Evolutionary conservation across 2,329 filamentous ascomycete genomes (phyloP), one percentile per base, ranked within the genome.

Genomic region (Nectriaceae sp.): DNA sequence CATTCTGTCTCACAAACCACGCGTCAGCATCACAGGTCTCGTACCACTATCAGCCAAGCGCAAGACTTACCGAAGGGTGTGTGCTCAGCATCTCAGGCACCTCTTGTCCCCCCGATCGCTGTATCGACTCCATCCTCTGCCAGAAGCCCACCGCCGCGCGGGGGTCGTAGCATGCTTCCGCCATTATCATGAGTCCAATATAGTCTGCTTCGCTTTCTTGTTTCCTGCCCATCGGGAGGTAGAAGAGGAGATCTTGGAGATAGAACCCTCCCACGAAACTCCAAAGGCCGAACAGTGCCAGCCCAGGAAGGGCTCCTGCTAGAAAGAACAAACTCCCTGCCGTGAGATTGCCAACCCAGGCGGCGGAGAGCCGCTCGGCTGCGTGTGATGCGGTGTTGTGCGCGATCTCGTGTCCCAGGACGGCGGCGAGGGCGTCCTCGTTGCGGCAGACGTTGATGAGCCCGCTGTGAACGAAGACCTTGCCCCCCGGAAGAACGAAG

Each of bases 161-260:
- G 1, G 89, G 89, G 52, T 90, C 77, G 64, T 88, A 92, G 70
- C 89, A 92, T 21, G 85, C 86, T 70, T 89, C 82, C 0, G 88
- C 83, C 87, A 92, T 92, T 78, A 92, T 88, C 78, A 92, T 83
- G 26, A 92, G 68, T 0, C 89, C 89, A 40, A 92, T 90, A 60
- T 88, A 89, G 62, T 93, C 89, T 0, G 89, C 89, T 71, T 93
- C 88, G 41, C 77, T 82, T 74, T 88, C 89, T 70, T 91, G 88
- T 62, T 78, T 79, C 41, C 89, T 75, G 40, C 81, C 83, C 65
- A 88, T 88, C 1, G 88, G 89, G 51, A 80, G 73, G 41, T 75
- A 76, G 63, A 90, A 83, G n/a, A 85, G 77, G 15, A 88, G 65
- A 42, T 88, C 78, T 21, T 88, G 70, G 19, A 85, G 45, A 62